These are phyloP conservation scores for Xerocomus brunneocitrinus DNA, from an alignment of 768 basidiomycete genomes.

Conservation along the genomic window DNA sequence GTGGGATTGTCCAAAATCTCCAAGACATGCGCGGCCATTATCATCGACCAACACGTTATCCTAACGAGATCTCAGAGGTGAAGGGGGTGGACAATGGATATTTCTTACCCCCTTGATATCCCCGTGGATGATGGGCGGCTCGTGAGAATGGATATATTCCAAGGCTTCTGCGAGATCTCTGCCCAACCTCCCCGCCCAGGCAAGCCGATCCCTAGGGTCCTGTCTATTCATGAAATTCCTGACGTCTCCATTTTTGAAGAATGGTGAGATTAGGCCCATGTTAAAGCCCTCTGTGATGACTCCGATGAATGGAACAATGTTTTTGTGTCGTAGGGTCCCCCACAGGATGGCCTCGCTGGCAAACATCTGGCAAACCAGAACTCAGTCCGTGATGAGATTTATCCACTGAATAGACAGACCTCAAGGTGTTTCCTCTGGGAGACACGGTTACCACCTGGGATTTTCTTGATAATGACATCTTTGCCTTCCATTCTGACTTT, in stretches of 20 bases:
- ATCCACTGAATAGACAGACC: conserved; percentile 7
- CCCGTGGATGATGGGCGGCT: conserved; percentile 35
- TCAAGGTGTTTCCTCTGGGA: conserved; percentile 4
- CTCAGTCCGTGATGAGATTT: conserved; percentile 1
- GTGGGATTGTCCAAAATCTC: conserved; percentile 27
- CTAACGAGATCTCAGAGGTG: conserved; percentile 10
- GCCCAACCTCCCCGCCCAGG: conserved; percentile 7
- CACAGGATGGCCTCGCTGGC: conserved; percentile 28
- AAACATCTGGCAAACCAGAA: conserved; percentile 13
- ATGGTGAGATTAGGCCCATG: conserved; percentile 24
- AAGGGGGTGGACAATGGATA: neutral
- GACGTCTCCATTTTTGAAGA: conserved; percentile 21
- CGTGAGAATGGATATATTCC: conserved; percentile 20
- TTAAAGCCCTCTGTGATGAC: conserved; percentile 3
- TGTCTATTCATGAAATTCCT: neutral
- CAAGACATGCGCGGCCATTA: conserved; percentile 12
- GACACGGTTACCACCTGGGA: conserved; percentile 1
- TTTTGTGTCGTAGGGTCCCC: conserved; percentile 21
- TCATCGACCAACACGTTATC: conserved; percentile 23
- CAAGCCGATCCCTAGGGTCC: neutral
- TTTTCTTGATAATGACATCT: conserved; percentile 26
- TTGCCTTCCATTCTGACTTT: conserved; percentile 12
- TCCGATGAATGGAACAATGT: conserved; percentile 27
- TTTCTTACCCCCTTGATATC: conserved; percentile 37
- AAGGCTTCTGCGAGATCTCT: conserved; percentile 20